These are phyloP conservation scores for Selenicereus undatus DNA, from an alignment of 148 eudicot species.

Conservation along the genomic window DNA sequence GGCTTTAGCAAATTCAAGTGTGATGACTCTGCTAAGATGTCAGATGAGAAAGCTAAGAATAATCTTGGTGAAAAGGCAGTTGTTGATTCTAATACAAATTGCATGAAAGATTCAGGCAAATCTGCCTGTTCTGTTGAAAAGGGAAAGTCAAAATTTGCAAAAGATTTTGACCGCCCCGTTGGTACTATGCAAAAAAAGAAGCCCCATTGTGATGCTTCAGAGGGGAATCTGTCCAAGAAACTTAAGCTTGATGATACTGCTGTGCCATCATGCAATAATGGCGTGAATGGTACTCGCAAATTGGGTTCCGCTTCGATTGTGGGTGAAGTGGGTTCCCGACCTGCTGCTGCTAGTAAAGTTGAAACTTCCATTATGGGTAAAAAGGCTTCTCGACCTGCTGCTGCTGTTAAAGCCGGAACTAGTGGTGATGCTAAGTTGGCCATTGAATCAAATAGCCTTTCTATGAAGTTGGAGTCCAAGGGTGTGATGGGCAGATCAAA, in stretches of 20 bases:
- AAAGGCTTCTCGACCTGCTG: no score
- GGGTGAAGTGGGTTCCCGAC: neutral
- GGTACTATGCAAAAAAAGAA: neutral
- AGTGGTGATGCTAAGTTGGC: neutral
- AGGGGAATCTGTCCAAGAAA: neutral
- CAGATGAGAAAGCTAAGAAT: neutral
- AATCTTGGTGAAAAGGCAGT: neutral
- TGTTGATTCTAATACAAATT: conserved; percentile 24
- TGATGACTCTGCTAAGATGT: neutral
- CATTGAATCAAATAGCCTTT: neutral
- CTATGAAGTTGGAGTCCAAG: neutral
- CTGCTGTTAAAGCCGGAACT: neutral
- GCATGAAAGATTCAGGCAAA: neutral
- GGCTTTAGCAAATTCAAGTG: neutral
- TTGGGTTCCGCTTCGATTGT: conserved; percentile 13
- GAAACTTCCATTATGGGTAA: no score
- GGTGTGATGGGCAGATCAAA: neutral
- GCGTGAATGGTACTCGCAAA: neutral
- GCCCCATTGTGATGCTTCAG: neutral
- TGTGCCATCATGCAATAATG: neutral
- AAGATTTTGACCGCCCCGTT: neutral
- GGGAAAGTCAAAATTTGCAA: neutral
- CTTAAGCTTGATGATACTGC: conserved; percentile 2
- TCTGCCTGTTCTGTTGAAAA: conserved; percentile 1
- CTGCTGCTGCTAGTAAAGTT: neutral